Percentiles rank a stretch among this genome's conserved stretches.
phyloP scores from a whole-genome alignment of 2,329 filamentous ascomycete genomes.

The Nemania sp. region DNA sequence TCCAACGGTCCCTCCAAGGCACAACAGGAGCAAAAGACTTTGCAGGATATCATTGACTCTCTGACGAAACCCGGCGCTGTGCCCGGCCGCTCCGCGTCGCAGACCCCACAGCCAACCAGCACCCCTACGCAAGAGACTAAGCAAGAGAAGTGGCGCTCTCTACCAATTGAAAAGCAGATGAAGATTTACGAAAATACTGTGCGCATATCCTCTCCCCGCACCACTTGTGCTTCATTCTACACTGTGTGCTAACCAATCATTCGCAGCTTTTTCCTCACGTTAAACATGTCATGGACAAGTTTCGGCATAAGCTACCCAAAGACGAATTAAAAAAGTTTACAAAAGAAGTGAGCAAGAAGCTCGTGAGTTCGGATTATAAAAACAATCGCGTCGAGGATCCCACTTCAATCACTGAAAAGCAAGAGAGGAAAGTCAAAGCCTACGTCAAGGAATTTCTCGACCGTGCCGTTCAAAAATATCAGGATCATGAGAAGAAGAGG shows the following conservation, averaged over 20 bases:
- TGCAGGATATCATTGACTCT: conserved; percentile 85
- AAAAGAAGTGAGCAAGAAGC: conserved; percentile 78
- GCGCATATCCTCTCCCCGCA: conserved; percentile 45
- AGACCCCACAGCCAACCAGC: conserved; percentile 63
- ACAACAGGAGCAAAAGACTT: conserved; percentile 67
- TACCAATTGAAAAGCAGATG: conserved; percentile 84
- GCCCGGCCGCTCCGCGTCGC: conserved; percentile 59
- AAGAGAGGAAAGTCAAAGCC: conserved; percentile 79
- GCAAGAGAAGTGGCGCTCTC: conserved; percentile 71
- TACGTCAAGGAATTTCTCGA: conserved; percentile 87
- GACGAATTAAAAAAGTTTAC: conserved; percentile 70
- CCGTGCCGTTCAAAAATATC: conserved; percentile 78
- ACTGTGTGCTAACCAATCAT: conserved; percentile 26
- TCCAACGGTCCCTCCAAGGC: conserved; percentile 68
- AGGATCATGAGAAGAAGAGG: conserved; percentile 68
- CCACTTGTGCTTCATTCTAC: conserved; percentile 22
- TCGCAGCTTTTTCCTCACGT: conserved; percentile 79
- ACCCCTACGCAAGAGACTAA: conserved; percentile 62
- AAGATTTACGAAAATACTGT: conserved; percentile 94
- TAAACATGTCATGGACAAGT: conserved; percentile 84
- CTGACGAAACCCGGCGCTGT: conserved; percentile 72
- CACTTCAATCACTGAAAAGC: conserved; percentile 72
- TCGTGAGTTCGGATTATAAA: conserved; percentile 91
- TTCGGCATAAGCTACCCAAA: conserved; percentile 81
- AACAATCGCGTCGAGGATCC: conserved; percentile 85